Evolutionary conservation across 305 asterid species (phyloP).

Genomic region (Caryopteris hybrid): DNA sequence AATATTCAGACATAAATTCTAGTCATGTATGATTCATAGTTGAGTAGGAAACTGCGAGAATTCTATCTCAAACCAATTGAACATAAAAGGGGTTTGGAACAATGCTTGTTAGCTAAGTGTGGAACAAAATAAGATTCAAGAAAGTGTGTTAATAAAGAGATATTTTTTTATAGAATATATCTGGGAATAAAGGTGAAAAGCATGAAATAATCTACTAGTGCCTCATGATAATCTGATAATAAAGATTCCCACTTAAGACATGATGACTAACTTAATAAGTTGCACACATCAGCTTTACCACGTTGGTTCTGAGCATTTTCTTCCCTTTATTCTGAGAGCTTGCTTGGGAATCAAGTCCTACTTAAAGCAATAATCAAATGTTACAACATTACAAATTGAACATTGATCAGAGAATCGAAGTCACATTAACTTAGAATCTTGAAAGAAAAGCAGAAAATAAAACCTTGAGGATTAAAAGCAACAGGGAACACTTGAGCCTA

Average conservation of each 20-base stretch:
- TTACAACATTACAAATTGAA: constrained; percentile 17
- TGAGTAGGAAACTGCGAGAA: not conserved
- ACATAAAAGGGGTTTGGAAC: not conserved
- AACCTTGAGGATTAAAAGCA: constrained; percentile 35
- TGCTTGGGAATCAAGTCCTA: constrained; percentile 72
- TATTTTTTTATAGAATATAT: not conserved
- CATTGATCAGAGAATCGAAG: constrained; percentile 20
- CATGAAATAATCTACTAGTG: constrained; percentile 7
- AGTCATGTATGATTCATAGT: not conserved
- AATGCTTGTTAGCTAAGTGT: no score
- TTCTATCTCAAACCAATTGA: not conserved
- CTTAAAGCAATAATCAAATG: constrained; percentile 31
- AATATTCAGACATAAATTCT: not conserved
- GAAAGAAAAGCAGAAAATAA: constrained; percentile 19
- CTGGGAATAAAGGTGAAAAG: not conserved
- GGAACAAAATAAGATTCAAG: no score
- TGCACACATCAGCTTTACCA: constrained; percentile 3
- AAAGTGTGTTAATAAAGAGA: not conserved
- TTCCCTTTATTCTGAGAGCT: constrained; percentile 23
- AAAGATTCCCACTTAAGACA: constrained; percentile 8
- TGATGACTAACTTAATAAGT: not conserved
- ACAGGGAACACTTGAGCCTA: constrained; percentile 53
- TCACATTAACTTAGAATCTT: constrained; percentile 21
- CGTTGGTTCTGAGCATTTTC: not conserved
- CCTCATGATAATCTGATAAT: not conserved